Conservation (phyloP, 805 yeast species). For the Tetrapisispora namnaoensis region DNA sequence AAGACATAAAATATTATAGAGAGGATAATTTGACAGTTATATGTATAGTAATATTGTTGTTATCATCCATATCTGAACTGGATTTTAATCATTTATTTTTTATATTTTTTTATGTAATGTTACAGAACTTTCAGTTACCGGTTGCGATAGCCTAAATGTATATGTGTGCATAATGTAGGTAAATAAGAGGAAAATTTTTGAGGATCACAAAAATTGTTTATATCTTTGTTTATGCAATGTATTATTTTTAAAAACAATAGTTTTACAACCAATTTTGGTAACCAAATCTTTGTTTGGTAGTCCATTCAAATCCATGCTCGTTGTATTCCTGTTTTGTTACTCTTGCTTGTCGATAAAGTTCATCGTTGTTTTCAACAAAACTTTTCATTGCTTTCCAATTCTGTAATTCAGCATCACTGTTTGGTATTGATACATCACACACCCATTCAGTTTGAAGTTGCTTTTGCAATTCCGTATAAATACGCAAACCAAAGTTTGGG, state of each 20-base stretch:
- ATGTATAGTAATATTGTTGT: no score
- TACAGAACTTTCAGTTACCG: no score
- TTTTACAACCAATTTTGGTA: conserved; percentile 30
- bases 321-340: conserved; percentile 72
- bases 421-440: conserved; percentile 35
- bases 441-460: conserved; percentile 67
- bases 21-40: no score
- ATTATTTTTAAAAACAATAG: not conserved
- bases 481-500: conserved; percentile 54
- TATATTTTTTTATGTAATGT: no score
- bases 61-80: no score
- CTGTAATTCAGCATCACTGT: conserved; percentile 33
- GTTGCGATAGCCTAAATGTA: no score
- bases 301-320: conserved; percentile 63
- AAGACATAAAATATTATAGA: no score
- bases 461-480: conserved; percentile 50
- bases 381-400: conserved; percentile 51
- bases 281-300: conserved; percentile 34
- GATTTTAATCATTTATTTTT: no score
- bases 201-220: no score
- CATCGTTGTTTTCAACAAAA: conserved; percentile 30
- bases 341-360: conserved; percentile 38
- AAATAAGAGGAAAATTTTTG: no score
- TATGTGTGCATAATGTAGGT: no score
- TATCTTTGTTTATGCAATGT: not conserved